Evolutionary conservation across 345 rosid species (phyloP).

Genomic region (Iberis pinnata): DNA sequence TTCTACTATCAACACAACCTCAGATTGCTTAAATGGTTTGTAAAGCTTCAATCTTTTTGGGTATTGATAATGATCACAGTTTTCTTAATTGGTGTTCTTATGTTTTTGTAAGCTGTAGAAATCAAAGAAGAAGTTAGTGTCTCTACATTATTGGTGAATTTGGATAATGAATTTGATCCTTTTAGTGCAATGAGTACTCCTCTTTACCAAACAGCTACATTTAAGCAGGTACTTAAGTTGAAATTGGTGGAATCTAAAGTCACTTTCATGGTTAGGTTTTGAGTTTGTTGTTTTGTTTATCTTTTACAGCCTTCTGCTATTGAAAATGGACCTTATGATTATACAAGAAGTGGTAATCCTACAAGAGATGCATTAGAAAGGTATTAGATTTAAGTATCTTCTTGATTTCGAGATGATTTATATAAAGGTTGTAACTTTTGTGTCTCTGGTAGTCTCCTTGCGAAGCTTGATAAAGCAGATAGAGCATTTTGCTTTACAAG

Average conservation of each 20-base stretch:
- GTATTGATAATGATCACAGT: background rate
- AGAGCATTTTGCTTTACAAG: slow-evolving; percentile 94
- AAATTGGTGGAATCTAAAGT: background rate
- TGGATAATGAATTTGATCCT: slow-evolving; percentile 71
- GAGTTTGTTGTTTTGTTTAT: slow-evolving; percentile 8
- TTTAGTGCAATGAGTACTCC: slow-evolving; percentile 79
- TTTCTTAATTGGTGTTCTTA: background rate
- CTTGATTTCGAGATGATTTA: background rate
- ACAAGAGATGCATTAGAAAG: slow-evolving; percentile 83
- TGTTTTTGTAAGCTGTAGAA: slow-evolving; percentile 35
- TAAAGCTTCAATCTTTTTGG: background rate
- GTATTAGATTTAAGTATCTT: slow-evolving; percentile 25
- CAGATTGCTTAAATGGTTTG: slow-evolving; percentile 36
- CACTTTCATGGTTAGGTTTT: background rate
- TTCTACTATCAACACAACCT: slow-evolving; percentile 32
- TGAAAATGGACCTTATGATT: slow-evolving; percentile 80
- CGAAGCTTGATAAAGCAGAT: slow-evolving; percentile 93
- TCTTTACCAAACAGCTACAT: slow-evolving; percentile 86
- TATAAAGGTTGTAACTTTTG: background rate
- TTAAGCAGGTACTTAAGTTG: slow-evolving; percentile 74
- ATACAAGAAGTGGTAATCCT: slow-evolving; percentile 97
- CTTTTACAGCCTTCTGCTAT: slow-evolving; percentile 65
- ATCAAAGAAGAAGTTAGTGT: slow-evolving; percentile 54
- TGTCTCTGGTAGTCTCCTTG: slow-evolving; percentile 53
- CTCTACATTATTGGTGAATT: slow-evolving; percentile 64